These are phyloP conservation scores for Ampelomyces quisqualis DNA, from an alignment of 2,329 filamentous ascomycete genomes.

Conservation along the genomic window DNA sequence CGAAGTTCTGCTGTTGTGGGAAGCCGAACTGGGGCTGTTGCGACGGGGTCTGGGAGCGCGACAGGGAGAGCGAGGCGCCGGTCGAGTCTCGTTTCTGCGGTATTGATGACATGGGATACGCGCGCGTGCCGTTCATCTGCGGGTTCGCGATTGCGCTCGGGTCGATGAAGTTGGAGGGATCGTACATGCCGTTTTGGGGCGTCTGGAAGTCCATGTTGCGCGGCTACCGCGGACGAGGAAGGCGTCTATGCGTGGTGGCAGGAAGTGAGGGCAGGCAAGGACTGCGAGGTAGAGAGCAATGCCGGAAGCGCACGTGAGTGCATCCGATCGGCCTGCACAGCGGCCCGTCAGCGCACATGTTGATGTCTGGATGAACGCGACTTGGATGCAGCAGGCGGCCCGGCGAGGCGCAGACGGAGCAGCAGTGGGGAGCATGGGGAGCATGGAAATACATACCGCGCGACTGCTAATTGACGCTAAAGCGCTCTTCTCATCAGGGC, in stretches of 20 bases:
- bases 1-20: constrained; percentile 68
- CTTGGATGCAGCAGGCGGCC: constrained; percentile 14
- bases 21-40: constrained; percentile 66
- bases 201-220: constrained; percentile 42
- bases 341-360: constrained; percentile 30
- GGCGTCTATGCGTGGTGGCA: constrained; percentile 5
- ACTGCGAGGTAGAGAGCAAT: constrained; percentile 6
- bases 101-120: constrained; percentile 86
- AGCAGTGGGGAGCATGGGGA: constrained; percentile 11
- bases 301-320: constrained; percentile 21
- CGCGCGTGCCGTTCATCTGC: constrained; percentile 72
- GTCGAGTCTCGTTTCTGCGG: constrained; percentile 89
- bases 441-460: constrained; percentile 24
- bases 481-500: constrained; percentile 32
- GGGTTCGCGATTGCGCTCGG: constrained; percentile 43
- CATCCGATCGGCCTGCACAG: constrained; percentile 31
- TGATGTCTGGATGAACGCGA: constrained; percentile 35
- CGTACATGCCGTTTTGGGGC: constrained; percentile 41
- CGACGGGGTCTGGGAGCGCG: constrained; percentile 89
- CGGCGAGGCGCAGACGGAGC: constrained; percentile 18
- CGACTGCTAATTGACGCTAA: constrained; percentile 28
- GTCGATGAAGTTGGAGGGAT: constrained; percentile 43
- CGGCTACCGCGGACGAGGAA: constrained; percentile 13
- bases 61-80: constrained; percentile 83
- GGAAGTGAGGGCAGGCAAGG: constrained; percentile 13